Conservation (phyloP, 2,329 filamentous ascomycete genomes). For the Lachnellula suecica region DNA sequence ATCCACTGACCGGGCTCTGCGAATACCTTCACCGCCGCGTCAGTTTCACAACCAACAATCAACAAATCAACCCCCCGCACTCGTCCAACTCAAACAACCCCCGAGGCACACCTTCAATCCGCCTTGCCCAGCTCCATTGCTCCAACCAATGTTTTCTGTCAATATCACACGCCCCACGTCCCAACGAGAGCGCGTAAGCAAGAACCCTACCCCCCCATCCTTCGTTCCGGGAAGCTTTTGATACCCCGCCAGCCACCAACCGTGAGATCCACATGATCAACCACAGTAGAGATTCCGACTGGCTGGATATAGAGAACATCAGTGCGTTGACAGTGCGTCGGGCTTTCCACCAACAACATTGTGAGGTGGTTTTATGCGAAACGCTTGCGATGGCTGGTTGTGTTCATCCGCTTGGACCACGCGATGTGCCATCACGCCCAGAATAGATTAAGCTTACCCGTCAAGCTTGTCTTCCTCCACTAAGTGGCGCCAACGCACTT, state of each 20-base stretch:
- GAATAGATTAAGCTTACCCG: slow-evolving; percentile 1
- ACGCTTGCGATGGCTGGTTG: not conserved
- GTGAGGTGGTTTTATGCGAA: slow-evolving; percentile 4
- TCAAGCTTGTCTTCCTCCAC: not conserved
- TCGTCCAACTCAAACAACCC: not conserved
- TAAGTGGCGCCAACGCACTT: not conserved
- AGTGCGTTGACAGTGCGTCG: too few relatives aligned
- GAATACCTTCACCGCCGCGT: not conserved
- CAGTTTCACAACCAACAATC: not conserved
- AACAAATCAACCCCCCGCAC: not conserved
- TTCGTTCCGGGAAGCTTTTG: not conserved
- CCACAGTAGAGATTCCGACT: not conserved
- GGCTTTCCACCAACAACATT: not conserved
- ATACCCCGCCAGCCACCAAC: not conserved
- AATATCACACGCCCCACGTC: not conserved
- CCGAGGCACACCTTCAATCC: not conserved
- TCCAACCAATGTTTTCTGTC: not conserved
- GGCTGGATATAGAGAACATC: not conserved
- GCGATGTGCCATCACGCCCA: not conserved
- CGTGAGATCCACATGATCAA: not conserved
- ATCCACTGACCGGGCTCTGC: not conserved
- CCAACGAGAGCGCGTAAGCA: not conserved
- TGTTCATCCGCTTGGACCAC: slow-evolving; percentile 6
- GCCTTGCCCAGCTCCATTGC: not conserved
- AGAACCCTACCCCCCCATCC: not conserved